These are phyloP conservation scores for Tardiomyces blankii DNA, from an alignment of 1,139 yeast species.

Conservation along the genomic window DNA sequence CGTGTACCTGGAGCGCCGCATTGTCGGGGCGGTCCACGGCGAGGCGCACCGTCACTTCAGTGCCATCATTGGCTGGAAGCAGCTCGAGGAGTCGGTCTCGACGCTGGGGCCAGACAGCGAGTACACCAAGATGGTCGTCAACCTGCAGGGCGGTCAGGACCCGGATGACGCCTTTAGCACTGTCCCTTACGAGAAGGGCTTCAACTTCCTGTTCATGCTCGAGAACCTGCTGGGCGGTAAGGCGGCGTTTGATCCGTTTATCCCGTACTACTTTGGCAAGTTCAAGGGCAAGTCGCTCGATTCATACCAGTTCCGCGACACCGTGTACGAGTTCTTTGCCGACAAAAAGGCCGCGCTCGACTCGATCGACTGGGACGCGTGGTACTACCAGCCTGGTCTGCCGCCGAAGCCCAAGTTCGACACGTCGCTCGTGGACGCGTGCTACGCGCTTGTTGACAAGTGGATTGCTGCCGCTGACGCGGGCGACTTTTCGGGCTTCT, in stretches of 20 bases:
- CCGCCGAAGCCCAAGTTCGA: slow-evolving; percentile 81
- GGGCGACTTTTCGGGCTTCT: slow-evolving; percentile 21
- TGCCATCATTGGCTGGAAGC: slow-evolving; percentile 85
- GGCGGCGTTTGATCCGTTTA: slow-evolving; percentile 61
- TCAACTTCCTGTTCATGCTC: slow-evolving; percentile 60
- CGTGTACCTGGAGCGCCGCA: slow-evolving; percentile 79
- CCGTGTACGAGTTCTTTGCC: slow-evolving; percentile 47
- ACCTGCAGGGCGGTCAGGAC: slow-evolving; percentile 50
- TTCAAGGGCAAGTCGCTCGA: slow-evolving; percentile 65
- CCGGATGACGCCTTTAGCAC: slow-evolving; percentile 86
- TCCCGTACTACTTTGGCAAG: slow-evolving; percentile 62
- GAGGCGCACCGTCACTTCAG: slow-evolving; percentile 67
- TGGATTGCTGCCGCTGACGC: slow-evolving; percentile 40
- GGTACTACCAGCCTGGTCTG: slow-evolving; percentile 76
- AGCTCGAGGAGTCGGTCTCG: slow-evolving; percentile 52
- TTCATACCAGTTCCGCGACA: slow-evolving; percentile 68
- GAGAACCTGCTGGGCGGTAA: slow-evolving; percentile 58
- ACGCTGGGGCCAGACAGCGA: slow-evolving; percentile 43
- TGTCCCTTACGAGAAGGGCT: slow-evolving; percentile 90
- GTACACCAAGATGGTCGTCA: slow-evolving; percentile 58
- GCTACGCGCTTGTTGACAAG: slow-evolving; percentile 50
- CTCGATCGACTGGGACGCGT: slow-evolving; percentile 69
- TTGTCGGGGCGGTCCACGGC: slow-evolving; percentile 66
- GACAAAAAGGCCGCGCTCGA: slow-evolving; percentile 43
- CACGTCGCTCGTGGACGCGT: slow-evolving; percentile 64